These are phyloP conservation scores for Phytophthora crassamura DNA, from an alignment of 352 stramenopile species.

Conservation along the genomic window DNA sequence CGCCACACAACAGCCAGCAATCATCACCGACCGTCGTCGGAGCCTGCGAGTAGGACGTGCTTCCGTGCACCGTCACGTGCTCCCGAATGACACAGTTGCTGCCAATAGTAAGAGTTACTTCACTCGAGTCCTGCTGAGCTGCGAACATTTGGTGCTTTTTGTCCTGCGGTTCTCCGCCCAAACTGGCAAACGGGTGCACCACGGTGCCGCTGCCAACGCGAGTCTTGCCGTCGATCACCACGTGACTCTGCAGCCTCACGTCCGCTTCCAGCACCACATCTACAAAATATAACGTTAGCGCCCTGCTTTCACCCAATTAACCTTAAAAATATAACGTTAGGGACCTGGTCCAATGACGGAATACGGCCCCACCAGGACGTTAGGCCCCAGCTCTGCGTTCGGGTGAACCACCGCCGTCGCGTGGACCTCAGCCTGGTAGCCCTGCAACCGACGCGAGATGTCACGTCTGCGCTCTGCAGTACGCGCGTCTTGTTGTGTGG, in stretches of 20 bases:
- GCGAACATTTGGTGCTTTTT: slow-evolving; percentile 67
- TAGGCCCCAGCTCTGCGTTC: slow-evolving; percentile 55
- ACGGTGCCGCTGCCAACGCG: slow-evolving; percentile 58
- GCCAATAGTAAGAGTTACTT: slow-evolving; percentile 56
- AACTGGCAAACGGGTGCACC: slow-evolving; percentile 76
- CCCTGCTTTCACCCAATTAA: slow-evolving; percentile 10
- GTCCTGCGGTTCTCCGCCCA: slow-evolving; percentile 81
- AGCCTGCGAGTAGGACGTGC: slow-evolving; percentile 67
- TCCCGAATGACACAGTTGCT: slow-evolving; percentile 82
- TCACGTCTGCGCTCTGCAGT: slow-evolving; percentile 15
- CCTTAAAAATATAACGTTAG: slow-evolving; percentile 10
- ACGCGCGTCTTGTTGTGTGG: slow-evolving; percentile 24
- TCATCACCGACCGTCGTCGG: slow-evolving; percentile 75
- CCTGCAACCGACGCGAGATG: slow-evolving; percentile 4
- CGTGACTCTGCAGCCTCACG: slow-evolving; percentile 74
- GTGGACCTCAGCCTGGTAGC: slow-evolving; percentile 46
- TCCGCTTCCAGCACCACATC: slow-evolving; percentile 74
- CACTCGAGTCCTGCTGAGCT: not conserved
- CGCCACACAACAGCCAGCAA: slow-evolving; percentile 81
- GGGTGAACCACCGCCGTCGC: slow-evolving; percentile 77
- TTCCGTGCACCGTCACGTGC: slow-evolving; percentile 84
- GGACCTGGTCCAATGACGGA: slow-evolving; percentile 71
- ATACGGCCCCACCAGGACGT: slow-evolving; percentile 77
- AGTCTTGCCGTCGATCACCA: slow-evolving; percentile 78
- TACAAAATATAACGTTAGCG: slow-evolving; percentile 29